Base-by-base conservation (phyloP, 306 rosid genomes). In the Glycine tomentella region DNA sequence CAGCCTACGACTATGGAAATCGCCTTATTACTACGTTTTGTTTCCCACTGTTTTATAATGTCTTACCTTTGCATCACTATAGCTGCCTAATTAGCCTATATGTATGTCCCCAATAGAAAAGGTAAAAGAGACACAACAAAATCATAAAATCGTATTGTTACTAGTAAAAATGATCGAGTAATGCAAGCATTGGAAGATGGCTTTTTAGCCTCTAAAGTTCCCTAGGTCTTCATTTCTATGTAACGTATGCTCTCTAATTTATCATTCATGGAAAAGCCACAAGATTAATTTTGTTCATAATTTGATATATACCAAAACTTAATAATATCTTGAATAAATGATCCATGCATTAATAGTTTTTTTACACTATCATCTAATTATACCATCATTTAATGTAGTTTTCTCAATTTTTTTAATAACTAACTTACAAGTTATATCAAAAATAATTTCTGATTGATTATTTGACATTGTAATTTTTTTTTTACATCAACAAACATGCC, bases 21-120 rank as follows among this genome's bases (percentile, higher is more conserved):
- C 25, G 25, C 48, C 72, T 72, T 69, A 25, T 62, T 58, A 55
- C 49, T 20, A 44, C 14, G 25, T 56, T 69, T n/a, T 46, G 82
- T 80, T 71, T 80, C 25, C 83, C 70, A 79, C 62, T 57, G 14
- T 79, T 79, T 45, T 5, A 17, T 65, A 16, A 53, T 57, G 50
- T 20, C 42, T 13, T 6, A 36, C n/a, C 61, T 83, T 83, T 79
- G 36, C 49, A 72, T 78, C 64, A 63, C 64, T 78, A 42, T 36
- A 36, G 56, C 45, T 70, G 62, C 79, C 51, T 42, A 62, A 59
- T 57, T 36, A 76, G 40, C 12, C 72, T 69, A 49, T 56, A n/a
- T 77, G 79, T 83, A n/a, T 77, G 82, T 83, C 46, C 69, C 75
- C 70, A 53, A 83, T 52, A 63, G 46, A 36, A 70, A 83, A 78